Base-by-base conservation (phyloP, 495 filamentous ascomycete species). In the Letharia lupina region DNA sequence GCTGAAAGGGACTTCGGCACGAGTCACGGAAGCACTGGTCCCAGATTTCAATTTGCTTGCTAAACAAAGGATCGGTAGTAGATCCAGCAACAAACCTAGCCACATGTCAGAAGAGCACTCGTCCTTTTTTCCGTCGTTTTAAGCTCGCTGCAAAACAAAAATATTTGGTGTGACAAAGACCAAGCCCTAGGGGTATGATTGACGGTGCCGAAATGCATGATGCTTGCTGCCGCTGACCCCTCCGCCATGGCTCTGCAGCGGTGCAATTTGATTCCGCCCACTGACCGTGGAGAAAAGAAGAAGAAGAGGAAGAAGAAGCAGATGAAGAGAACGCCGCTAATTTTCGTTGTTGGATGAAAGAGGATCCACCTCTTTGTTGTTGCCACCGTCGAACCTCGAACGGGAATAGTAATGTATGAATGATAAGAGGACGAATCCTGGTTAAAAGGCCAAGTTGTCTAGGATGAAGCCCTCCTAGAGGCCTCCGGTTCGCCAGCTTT, bases 401-500 rank as follows among this genome's bases (percentile, higher is more conserved):
- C 11, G n/a, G 28, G 33, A 37, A 23, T 6, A 4, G 18, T 44
- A 4, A n/a, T 35, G 45, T 16, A 45, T 20, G 20, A n/a, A 15
- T 7, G 15, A 15, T 4, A n/a, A 35, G 2, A 40, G n/a, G 16
- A 31, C 33, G 5, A 42, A 12, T 18, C 10, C 52, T 12, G 7
- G n/a, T 45, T 39, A 4, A 28, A 28, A 20, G n/a, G 41, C 28
- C 54, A 18, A 39, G 20, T 37, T 13, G 18, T 10, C 48, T 56
- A 66, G 2, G 57, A 66, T 41, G 59, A 56, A 6, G 13, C 47
- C 11, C 60, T 66, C 16, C 57, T 42, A 9, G 64, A 66, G 18
- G 58, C 16, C 9, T 60, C 62, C 42, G 33, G 31, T 15, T 63
- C 60, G 31, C 23, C 31, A 23, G 18, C 44, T 39, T 45, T 60